These are phyloP conservation scores for Fusarium multiceps DNA, from an alignment of 2,329 filamentous ascomycete species.

Conservation along the genomic window DNA sequence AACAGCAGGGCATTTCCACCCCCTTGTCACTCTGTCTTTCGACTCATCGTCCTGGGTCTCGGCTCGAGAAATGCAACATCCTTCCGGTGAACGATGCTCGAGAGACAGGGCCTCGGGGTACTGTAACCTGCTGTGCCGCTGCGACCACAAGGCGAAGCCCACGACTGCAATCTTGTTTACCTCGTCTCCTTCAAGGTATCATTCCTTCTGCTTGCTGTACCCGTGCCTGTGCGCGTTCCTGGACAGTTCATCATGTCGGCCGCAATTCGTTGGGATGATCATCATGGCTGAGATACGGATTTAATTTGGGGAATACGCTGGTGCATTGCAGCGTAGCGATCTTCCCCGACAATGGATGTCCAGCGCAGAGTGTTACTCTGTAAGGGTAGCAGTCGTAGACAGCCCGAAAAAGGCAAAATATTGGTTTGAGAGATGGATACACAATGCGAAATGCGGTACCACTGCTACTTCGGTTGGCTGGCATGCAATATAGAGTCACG, in stretches of 20 bases:
- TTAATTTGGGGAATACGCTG: constrained; percentile 27
- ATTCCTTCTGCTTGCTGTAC: constrained; percentile 8
- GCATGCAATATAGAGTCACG: constrained; percentile 7
- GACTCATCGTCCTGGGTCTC: background rate
- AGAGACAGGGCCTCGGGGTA: constrained; percentile 30
- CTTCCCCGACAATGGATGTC: background rate
- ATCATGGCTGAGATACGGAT: background rate
- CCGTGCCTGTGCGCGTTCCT: constrained; percentile 5
- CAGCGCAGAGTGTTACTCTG: constrained; percentile 27
- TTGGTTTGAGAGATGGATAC: background rate
- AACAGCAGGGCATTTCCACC: background rate
- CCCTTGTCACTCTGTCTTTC: constrained; percentile 7
- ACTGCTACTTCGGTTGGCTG: constrained; percentile 19
- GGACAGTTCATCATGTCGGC: constrained; percentile 1
- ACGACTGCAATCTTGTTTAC: constrained; percentile 28
- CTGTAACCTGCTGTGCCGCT: constrained; percentile 38
- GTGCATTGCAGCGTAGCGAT: constrained; percentile 7
- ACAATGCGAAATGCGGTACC: constrained; percentile 27
- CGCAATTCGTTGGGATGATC: constrained; percentile 17
- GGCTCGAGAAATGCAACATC: constrained; percentile 23
- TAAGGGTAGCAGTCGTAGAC: background rate
- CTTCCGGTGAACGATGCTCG: constrained; percentile 14
- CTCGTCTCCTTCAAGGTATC: background rate
- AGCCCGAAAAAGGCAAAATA: constrained; percentile 1
- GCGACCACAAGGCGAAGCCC: constrained; percentile 10